Conservation (phyloP, 768 basidiomycete species). For the Tricholomella constricta region DNA sequence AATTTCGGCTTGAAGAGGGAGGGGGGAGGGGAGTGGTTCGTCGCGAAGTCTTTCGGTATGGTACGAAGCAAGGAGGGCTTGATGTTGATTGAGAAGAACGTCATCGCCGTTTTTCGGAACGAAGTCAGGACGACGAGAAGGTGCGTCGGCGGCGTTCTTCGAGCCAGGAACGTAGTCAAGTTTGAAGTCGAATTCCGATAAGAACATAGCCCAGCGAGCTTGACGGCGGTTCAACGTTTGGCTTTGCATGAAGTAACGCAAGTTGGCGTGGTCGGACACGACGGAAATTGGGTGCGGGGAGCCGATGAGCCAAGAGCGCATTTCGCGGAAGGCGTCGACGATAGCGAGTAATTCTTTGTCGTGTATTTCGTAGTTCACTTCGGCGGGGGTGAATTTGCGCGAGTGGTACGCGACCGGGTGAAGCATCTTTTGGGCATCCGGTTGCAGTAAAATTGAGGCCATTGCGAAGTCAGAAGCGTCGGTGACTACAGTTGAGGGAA, state of each 20-base stretch:
- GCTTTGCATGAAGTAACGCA: constrained; percentile 44
- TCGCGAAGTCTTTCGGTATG: too few relatives aligned
- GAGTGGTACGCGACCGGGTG: constrained; percentile 44
- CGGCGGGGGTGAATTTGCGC: constrained; percentile 32
- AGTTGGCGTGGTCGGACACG: constrained; percentile 40
- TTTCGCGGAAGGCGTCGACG: constrained; percentile 36
- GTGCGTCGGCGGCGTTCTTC: constrained; percentile 32
- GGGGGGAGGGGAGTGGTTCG: too few relatives aligned
- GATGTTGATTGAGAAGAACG: too few relatives aligned
- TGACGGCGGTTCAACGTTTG: constrained; percentile 45
- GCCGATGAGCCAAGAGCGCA: constrained; percentile 34
- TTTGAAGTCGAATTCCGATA: constrained; percentile 39
- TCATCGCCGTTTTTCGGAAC: constrained; percentile 30
- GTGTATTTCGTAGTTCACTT: constrained; percentile 51
- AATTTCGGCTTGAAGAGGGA: not conserved
- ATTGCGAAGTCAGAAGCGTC: constrained; percentile 39
- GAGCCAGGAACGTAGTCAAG: constrained; percentile 32
- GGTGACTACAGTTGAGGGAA: constrained; percentile 26
- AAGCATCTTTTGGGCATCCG: constrained; percentile 24
- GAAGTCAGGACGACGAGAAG: constrained; percentile 32
- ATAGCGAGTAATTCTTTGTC: constrained; percentile 56
- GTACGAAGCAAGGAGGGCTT: too few relatives aligned
- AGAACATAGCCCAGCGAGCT: constrained; percentile 46
- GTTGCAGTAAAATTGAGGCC: constrained; percentile 32
- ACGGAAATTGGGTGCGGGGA: constrained; percentile 24